Evolutionary conservation across 768 basidiomycete species (phyloP).

Genomic region (Termitomyces sp.): DNA sequence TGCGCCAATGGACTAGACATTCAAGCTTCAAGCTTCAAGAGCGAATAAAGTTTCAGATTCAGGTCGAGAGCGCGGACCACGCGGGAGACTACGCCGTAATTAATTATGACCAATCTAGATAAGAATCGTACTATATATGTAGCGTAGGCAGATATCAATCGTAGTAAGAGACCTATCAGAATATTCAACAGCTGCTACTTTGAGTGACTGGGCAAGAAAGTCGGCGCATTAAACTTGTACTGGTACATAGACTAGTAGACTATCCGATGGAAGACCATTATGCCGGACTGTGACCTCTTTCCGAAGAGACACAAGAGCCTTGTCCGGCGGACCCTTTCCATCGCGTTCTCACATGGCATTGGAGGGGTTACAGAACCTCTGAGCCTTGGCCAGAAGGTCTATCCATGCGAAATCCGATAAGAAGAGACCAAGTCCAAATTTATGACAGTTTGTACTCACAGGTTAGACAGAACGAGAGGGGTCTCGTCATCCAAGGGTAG

Average conservation of each 20-base stretch:
- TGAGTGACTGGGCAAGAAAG: neutral
- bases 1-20: neutral
- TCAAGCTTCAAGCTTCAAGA: too few relatives aligned
- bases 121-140: too few relatives aligned
- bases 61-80: too few relatives aligned
- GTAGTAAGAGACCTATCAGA: neutral
- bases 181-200: neutral
- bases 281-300: too few relatives aligned
- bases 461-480: constrained; percentile 10
- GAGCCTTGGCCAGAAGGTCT: constrained; percentile 4
- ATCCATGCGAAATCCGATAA: neutral
- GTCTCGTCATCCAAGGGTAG: constrained; percentile 9
- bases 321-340: neutral
- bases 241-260: neutral
- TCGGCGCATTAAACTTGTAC: neutral
- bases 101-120: neutral
- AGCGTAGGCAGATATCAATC: too few relatives aligned
- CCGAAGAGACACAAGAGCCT: neutral
- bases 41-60: neutral
- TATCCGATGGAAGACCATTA: neutral
- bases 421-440: neutral
- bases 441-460: constrained; percentile 8
- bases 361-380: constrained; percentile 1
- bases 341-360: neutral
- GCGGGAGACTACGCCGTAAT: neutral